phyloP scores from a whole-genome alignment of 148 eudicot genomes.

The Linanthus parryae region DNA sequence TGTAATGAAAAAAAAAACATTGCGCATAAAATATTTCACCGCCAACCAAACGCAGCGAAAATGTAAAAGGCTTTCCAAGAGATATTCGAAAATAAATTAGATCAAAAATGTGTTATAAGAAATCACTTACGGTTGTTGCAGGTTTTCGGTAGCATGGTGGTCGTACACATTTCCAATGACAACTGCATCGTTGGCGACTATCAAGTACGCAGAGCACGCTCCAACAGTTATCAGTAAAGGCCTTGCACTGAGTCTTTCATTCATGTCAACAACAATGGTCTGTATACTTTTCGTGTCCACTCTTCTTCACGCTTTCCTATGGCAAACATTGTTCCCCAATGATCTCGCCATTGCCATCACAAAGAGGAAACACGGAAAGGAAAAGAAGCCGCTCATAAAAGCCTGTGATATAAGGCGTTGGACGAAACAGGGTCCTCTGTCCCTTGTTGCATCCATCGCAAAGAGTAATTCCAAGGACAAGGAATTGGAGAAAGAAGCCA shows the following conservation, averaged over 20 bases:
- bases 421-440: conserved; percentile 69
- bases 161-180: conserved; percentile 99
- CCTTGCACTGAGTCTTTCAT: conserved; percentile 59
- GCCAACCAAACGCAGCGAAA: too few relatives aligned
- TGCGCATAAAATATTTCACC: too few relatives aligned
- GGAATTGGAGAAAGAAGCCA: conserved; percentile 19
- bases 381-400: conserved; percentile 40
- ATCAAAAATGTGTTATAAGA: background rate
- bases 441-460: conserved; percentile 52
- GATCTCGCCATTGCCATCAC: conserved; percentile 96
- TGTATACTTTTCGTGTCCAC: conserved; percentile 58
- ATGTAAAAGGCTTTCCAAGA: too few relatives aligned
- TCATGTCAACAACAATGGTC: conserved; percentile 88
- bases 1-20: too few relatives aligned
- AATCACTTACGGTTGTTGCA: conserved; percentile 15
- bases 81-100: too few relatives aligned
- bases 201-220: conserved; percentile 76
- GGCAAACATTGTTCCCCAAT: conserved; percentile 86
- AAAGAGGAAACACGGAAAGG: conserved; percentile 45
- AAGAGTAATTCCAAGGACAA: conserved; percentile 35
- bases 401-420: conserved; percentile 63
- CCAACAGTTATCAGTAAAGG: conserved; percentile 53
- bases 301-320: conserved; percentile 72
- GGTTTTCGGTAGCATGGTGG: conserved; percentile 99
- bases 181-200: conserved; percentile 81